Conservation (phyloP, 768 basidiomycete genomes). For the Lactifluus hygrophoroides region DNA sequence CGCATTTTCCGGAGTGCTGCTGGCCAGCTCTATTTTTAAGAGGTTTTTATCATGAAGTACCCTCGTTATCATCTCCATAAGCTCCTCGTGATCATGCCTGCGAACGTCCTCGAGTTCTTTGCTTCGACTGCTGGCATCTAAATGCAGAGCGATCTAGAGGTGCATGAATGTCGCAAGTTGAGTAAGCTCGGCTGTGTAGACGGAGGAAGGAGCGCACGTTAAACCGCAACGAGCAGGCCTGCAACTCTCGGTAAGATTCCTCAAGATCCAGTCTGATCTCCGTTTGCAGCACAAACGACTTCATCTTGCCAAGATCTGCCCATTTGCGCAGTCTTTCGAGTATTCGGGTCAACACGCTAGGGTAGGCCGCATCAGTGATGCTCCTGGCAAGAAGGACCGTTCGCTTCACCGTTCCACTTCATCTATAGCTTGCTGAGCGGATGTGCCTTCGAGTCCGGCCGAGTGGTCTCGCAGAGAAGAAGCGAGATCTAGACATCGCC, state of each 20-base stretch:
- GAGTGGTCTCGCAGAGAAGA: constrained; percentile 11
- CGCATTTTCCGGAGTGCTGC: constrained; percentile 6
- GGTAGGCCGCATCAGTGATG: background rate
- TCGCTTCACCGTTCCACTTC: constrained; percentile 16
- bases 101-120: constrained; percentile 17
- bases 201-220: constrained; percentile 3
- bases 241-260: constrained; percentile 17
- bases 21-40: constrained; percentile 6
- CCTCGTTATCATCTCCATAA: constrained; percentile 14
- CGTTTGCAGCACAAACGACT: constrained; percentile 15
- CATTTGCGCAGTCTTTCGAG: constrained; percentile 12
- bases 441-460: constrained; percentile 11
- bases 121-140: background rate
- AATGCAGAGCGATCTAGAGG: constrained; percentile 11
- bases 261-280: constrained; percentile 17
- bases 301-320: constrained; percentile 12
- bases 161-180: background rate
- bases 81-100: constrained; percentile 15
- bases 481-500: constrained; percentile 9
- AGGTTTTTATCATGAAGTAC: constrained; percentile 2
- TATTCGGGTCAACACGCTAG: constrained; percentile 12
- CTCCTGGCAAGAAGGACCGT: background rate
- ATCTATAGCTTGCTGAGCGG: constrained; percentile 15
- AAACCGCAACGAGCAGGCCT: constrained; percentile 5
- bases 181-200: background rate